Evolutionary conservation across 2,329 filamentous ascomycete species (phyloP).

Genomic region (Myriosclerotinia duriaeana): DNA sequence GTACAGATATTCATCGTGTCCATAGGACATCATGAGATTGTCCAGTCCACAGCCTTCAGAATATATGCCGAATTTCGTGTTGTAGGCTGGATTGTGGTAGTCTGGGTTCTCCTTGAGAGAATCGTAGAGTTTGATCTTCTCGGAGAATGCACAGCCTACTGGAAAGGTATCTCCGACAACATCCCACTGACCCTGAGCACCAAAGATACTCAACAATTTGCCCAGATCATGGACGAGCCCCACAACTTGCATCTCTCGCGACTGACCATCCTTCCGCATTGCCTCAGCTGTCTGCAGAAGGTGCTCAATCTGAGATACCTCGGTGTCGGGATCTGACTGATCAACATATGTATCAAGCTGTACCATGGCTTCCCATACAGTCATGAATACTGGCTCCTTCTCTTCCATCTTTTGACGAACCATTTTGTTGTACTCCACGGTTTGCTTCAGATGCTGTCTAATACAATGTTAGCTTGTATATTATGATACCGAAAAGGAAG

Average conservation of each 20-base stretch:
- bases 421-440: slow-evolving; percentile 79
- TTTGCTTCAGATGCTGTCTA: slow-evolving; percentile 65
- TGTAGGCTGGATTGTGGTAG: slow-evolving; percentile 66
- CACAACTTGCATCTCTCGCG: slow-evolving; percentile 77
- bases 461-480: slow-evolving; percentile 2
- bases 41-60: slow-evolving; percentile 75
- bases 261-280: slow-evolving; percentile 80
- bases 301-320: slow-evolving; percentile 85
- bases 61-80: slow-evolving; percentile 78
- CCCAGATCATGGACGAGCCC: slow-evolving; percentile 78
- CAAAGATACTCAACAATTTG: slow-evolving; percentile 79
- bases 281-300: slow-evolving; percentile 86
- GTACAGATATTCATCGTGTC: slow-evolving; percentile 86
- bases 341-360: slow-evolving; percentile 89
- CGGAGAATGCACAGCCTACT: slow-evolving; percentile 72
- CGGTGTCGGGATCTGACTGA: slow-evolving; percentile 87
- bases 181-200: slow-evolving; percentile 87
- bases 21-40: slow-evolving; percentile 88
- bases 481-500: background rate
- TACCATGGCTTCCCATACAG: slow-evolving; percentile 88
- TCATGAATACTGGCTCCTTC: slow-evolving; percentile 68
- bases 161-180: slow-evolving; percentile 86
- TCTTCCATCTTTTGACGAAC: slow-evolving; percentile 71
- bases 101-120: slow-evolving; percentile 80
- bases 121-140: slow-evolving; percentile 75